Percentiles rank a stretch among this genome's conserved stretches.
phyloP scores from a whole-genome alignment of 2,329 filamentous ascomycete genomes.

The Calonectria montana region DNA sequence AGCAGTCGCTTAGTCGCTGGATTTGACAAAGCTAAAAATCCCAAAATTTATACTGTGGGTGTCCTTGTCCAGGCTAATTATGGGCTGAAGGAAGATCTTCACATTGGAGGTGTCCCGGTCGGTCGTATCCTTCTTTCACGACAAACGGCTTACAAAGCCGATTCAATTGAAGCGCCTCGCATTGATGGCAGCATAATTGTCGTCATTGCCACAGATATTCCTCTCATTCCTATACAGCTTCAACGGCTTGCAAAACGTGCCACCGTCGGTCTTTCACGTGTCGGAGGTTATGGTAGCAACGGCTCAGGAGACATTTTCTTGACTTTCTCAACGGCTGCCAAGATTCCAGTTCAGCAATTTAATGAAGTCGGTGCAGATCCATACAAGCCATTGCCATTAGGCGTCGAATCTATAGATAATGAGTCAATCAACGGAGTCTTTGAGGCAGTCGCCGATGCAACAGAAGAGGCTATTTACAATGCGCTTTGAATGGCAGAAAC shows the following conservation, averaged over 20 bases:
- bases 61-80: constrained; percentile 76
- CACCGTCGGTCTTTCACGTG: constrained; percentile 69
- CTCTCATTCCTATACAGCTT: constrained; percentile 48
- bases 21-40: constrained; percentile 45
- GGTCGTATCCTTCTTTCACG: constrained; percentile 61
- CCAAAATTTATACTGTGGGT: constrained; percentile 66
- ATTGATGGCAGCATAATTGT: constrained; percentile 52
- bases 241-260: constrained; percentile 68
- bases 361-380: constrained; percentile 48
- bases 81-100: constrained; percentile 66
- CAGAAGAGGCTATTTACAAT: constrained; percentile 76
- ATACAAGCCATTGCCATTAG: constrained; percentile 45
- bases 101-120: constrained; percentile 70
- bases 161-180: constrained; percentile 22
- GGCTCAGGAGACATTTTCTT: constrained; percentile 75
- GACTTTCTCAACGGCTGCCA: constrained; percentile 72
- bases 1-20: constrained; percentile 67
- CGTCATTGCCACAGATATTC: constrained; percentile 49
- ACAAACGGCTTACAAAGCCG: background rate
- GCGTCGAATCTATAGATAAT: constrained; percentile 58
- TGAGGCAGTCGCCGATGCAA: constrained; percentile 36
- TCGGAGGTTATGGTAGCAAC: constrained; percentile 71
- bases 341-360: constrained; percentile 52
- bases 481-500: constrained; percentile 71
- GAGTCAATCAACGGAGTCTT: constrained; percentile 67